phyloP scores from a whole-genome alignment of 495 filamentous ascomycete genomes.

The Pseudevernia furfuracea region DNA sequence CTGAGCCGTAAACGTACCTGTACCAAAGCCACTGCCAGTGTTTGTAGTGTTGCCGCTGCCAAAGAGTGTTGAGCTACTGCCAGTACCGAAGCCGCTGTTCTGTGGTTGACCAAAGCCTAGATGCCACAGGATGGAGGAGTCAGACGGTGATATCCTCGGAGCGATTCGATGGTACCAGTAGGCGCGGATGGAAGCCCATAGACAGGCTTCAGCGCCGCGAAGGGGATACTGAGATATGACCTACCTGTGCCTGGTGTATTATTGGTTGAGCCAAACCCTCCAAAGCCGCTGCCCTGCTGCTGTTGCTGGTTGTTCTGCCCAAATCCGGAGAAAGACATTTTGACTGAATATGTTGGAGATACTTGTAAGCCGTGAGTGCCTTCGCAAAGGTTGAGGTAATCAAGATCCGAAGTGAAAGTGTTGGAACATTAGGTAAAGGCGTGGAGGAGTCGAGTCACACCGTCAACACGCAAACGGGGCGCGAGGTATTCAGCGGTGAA shows the following conservation, averaged over 20 bases:
- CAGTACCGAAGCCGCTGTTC: slow-evolving; percentile 31
- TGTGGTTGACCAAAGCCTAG: slow-evolving; percentile 53
- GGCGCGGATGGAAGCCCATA: slow-evolving; percentile 13
- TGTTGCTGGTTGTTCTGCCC: slow-evolving; percentile 48
- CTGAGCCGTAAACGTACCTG: slow-evolving; percentile 32
- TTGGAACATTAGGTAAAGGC: slow-evolving; percentile 5
- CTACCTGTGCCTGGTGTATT: slow-evolving; percentile 40
- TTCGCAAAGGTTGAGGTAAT: neutral
- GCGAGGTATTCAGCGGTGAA: neutral
- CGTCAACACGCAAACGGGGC: slow-evolving; percentile 5
- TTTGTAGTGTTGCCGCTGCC: slow-evolving; percentile 38
- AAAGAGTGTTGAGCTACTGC: slow-evolving; percentile 39
- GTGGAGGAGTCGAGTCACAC: neutral
- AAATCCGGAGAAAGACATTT: slow-evolving; percentile 50
- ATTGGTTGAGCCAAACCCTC: slow-evolving; percentile 49
- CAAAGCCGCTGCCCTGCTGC: slow-evolving; percentile 45
- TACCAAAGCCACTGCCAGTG: slow-evolving; percentile 46
- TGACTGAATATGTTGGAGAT: slow-evolving; percentile 1
- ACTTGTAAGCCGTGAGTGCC: neutral
- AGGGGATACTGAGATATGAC: slow-evolving; percentile 23
- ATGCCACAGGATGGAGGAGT: slow-evolving; percentile 36
- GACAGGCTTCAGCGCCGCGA: neutral
- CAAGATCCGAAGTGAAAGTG: neutral
- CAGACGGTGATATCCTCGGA: slow-evolving; percentile 32
- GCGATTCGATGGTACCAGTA: slow-evolving; percentile 17